Percentiles rank a stretch among this genome's conserved stretches.
Evolutionary conservation across 352 stramenopile species (phyloP).

Genomic region (Phytophthora sp.): DNA sequence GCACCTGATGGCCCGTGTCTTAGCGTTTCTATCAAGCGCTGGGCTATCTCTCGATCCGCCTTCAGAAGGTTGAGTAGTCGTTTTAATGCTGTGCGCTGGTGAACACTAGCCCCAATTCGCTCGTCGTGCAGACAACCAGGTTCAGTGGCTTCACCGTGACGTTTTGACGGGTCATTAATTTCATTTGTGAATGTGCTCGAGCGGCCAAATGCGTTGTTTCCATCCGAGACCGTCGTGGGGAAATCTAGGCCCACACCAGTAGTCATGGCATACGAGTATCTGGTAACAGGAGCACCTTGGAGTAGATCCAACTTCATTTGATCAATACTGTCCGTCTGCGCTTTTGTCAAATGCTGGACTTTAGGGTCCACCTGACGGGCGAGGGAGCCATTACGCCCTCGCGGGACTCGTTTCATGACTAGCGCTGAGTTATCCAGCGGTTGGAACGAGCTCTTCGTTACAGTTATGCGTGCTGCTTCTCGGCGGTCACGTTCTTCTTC

Average conservation of each 20-base stretch:
- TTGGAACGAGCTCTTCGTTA: slow-evolving; percentile 48
- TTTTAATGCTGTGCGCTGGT: slow-evolving; percentile 68
- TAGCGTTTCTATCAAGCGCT: slow-evolving; percentile 35
- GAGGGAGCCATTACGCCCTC: slow-evolving; percentile 54
- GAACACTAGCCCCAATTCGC: slow-evolving; percentile 51
- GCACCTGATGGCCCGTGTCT: slow-evolving; percentile 14
- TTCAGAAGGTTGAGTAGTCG: slow-evolving; percentile 39
- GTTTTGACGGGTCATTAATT: slow-evolving; percentile 64
- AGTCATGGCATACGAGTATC: slow-evolving; percentile 71
- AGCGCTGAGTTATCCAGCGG: slow-evolving; percentile 39
- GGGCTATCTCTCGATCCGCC: slow-evolving; percentile 13
- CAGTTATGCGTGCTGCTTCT: slow-evolving; percentile 22
- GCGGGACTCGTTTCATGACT: slow-evolving; percentile 46
- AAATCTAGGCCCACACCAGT: slow-evolving; percentile 68
- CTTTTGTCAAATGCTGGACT: slow-evolving; percentile 68
- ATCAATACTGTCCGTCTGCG: slow-evolving; percentile 77
- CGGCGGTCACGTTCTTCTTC: slow-evolving; percentile 28
- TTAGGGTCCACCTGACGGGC: slow-evolving; percentile 51
- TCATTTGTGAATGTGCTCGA: slow-evolving; percentile 82
- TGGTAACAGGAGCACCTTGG: slow-evolving; percentile 49
- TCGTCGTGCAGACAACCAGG: slow-evolving; percentile 57
- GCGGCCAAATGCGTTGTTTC: slow-evolving; percentile 61
- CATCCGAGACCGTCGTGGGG: slow-evolving; percentile 53
- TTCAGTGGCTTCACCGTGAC: slow-evolving; percentile 73
- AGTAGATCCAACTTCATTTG: slow-evolving; percentile 67